Base-by-base conservation (phyloP, 2,329 filamentous ascomycete genomes). In the Alternaria hordeiaustralica region DNA sequence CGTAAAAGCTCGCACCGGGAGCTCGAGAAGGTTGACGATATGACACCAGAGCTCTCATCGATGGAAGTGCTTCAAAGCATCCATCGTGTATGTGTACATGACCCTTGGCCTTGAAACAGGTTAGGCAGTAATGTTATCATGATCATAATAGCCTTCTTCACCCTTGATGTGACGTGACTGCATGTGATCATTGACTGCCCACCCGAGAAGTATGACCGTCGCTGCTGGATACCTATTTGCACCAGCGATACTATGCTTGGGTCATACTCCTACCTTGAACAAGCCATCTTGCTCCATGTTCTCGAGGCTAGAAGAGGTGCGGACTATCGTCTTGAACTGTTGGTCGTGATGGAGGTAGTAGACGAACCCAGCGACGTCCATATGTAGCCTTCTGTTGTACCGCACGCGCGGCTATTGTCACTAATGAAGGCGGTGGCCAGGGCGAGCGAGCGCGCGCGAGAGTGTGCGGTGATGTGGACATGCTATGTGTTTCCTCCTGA, bases 151-250 rank as follows among this genome's bases (percentile, higher is more conserved):
- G 7, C 4, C 47, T 28, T 21, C 43, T 18, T 8, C 44, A 20
- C 20, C 36, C 13, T 23, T 12, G 49, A 50, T 43, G 50, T 55
- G 26, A 15, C 5, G 49, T 51, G 28, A 23, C 2, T 56, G 9
- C 13, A 21, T 18, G 18, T 45, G 25, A 18, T 54, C 26, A 60
- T 41, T 21, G 25, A 33, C 4, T 51, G 30, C 55, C 25, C 44
- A 74, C 20, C 44, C 68, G 63, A 20, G 80, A 75, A 28, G 79
- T 74, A 77, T 82, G 79, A n/a, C 80, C 80, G 61, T 81, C 80
- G 7, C 78, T 82, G 49, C 78, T 81, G 47, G 90, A 82, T 33
- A 90, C 88, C 84, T 86, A 90, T 62, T 90, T 86, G 73, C 90
- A 87, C 70, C 90, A 76, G 70, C 84, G 87, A 33, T 88, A 79